Conservation (phyloP, 2,329 filamentous ascomycete genomes). For the Cladosporium oxysporum region DNA sequence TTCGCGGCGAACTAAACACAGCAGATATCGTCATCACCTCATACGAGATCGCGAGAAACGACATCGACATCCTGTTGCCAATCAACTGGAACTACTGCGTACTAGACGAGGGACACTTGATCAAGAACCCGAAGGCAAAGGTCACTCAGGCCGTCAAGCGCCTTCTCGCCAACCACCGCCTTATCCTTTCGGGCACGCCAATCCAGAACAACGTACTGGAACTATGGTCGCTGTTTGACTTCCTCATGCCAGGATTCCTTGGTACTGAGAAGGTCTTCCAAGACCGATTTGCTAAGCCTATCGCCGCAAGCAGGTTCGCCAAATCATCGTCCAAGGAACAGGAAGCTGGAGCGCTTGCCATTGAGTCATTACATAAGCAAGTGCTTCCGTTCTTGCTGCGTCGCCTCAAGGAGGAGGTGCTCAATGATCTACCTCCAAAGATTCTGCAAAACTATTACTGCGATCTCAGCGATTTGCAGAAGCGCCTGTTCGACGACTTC, state of each 20-base stretch:
- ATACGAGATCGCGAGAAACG: constrained; percentile 96
- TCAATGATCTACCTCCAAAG: constrained; percentile 95
- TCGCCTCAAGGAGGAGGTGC: constrained; percentile 94
- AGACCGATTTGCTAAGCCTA: constrained; percentile 92
- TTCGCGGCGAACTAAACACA: constrained; percentile 68
- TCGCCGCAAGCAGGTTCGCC: constrained; percentile 89
- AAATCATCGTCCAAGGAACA: constrained; percentile 99
- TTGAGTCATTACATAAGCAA: constrained; percentile 98
- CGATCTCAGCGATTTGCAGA: constrained; percentile 91
- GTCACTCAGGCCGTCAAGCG: constrained; percentile 91
- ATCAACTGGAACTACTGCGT: constrained; percentile 97
- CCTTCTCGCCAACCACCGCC: constrained; percentile 84
- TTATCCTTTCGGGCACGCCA: constrained; percentile 94
- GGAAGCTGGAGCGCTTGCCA: constrained; percentile 91
- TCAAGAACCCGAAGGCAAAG: constrained; percentile 98
- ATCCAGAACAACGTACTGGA: constrained; percentile 98
- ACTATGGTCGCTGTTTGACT: constrained; percentile 97
- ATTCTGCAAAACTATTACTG: constrained; percentile 99
- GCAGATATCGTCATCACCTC: constrained; percentile 96
- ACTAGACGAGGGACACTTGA: constrained; percentile 93
- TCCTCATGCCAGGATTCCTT: constrained; percentile 97
- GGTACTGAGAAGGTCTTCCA: constrained; percentile 96
- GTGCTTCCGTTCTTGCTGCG: constrained; percentile 94
- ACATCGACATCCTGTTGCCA: constrained; percentile 78
- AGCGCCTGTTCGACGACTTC: constrained; percentile 95